Evolutionary conservation across 345 rosid genomes (phyloP).

Genomic region (Linum trigynum): DNA sequence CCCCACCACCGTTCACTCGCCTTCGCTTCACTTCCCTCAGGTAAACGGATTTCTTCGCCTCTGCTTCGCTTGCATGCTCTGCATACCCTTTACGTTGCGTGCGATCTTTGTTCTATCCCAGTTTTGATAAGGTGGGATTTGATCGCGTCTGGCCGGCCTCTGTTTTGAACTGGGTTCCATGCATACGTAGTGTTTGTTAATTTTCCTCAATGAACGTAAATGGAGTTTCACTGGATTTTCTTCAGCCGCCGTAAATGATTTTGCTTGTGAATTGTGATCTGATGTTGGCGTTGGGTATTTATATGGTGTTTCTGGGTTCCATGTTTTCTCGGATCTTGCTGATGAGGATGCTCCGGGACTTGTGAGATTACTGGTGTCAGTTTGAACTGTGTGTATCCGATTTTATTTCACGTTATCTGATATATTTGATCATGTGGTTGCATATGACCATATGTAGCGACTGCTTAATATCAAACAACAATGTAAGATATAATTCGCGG

Average conservation of each 20-base stretch:
- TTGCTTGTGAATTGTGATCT: neutral
- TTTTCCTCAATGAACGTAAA: neutral
- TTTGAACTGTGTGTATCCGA: neutral
- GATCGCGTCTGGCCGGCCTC: neutral
- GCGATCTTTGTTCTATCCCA: neutral
- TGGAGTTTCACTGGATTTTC: no score
- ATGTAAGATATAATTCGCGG: no score
- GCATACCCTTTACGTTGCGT: neutral
- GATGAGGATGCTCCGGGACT: neutral
- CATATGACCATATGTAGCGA: neutral
- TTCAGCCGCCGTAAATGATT: no score
- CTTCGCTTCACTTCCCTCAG: neutral
- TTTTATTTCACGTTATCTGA: neutral
- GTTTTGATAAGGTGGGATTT: neutral
- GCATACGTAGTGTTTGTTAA: neutral
- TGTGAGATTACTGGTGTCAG: neutral
- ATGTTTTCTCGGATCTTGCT: neutral
- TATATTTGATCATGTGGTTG: neutral
- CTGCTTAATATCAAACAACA: no score
- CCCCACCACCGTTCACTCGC: slow-evolving; percentile 4
- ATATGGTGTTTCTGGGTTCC: neutral
- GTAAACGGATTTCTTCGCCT: slow-evolving; percentile 1
- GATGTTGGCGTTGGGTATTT: neutral
- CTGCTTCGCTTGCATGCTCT: neutral
- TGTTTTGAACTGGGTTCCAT: neutral